Conservation (phyloP, 108 stramenopile species). For the Stephanodiscus minutulus region DNA sequence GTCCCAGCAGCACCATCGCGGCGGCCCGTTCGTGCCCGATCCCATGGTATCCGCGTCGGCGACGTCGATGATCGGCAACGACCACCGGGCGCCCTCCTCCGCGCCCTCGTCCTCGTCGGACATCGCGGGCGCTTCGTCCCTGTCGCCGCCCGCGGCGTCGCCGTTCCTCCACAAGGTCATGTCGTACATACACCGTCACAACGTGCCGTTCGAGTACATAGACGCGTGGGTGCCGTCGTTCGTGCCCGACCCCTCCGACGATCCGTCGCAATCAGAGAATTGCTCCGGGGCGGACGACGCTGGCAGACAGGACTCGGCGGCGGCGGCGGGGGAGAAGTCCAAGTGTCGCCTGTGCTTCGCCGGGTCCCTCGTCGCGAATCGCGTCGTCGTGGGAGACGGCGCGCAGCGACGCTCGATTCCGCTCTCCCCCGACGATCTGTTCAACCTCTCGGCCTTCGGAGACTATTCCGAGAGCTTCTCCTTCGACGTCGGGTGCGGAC, state of each 20-base stretch:
- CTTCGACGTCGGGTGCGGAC: conserved; percentile 84
- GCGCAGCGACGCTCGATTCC: conserved; percentile 30
- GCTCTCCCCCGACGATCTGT: conserved; percentile 63
- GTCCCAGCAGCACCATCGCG: not conserved
- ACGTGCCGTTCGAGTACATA: conserved; percentile 85
- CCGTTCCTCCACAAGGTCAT: conserved; percentile 76
- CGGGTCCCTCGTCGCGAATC: conserved; percentile 71
- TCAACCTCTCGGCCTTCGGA: conserved; percentile 78
- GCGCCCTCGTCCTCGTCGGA: not conserved
- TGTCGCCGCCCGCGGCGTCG: conserved; percentile 36
- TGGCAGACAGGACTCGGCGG: too few relatives aligned
- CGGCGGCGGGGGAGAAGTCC: not conserved
- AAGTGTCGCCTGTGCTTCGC: conserved; percentile 87
- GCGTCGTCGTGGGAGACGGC: conserved; percentile 43
- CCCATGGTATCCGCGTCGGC: not conserved
- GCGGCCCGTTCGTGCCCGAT: not conserved
- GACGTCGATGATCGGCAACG: conserved; percentile 2
- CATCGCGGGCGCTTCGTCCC: not conserved
- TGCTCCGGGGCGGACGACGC: not conserved
- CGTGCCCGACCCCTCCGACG: conserved; percentile 51
- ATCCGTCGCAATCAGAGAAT: not conserved
- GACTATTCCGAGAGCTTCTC: conserved; percentile 88
- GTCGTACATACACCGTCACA: conserved; percentile 66
- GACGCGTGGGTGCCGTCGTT: conserved; percentile 91
- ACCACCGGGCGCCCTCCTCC: not conserved